Conservation (phyloP, 331 rosid genomes). For the Cydonia oblonga region DNA sequence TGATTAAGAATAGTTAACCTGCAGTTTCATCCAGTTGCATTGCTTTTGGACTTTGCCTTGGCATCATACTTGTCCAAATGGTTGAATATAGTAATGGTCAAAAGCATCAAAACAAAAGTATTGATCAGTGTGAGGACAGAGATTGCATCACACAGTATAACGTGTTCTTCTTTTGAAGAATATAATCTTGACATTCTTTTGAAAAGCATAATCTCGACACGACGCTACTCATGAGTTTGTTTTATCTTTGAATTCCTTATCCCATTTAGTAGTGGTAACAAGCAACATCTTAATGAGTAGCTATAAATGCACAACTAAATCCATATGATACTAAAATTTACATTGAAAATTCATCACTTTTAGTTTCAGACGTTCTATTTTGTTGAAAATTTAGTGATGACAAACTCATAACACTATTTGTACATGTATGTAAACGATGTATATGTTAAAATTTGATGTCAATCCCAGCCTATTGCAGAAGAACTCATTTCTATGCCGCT, state of each 20-base stretch:
- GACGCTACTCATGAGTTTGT: too few species aligned
- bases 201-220: too few species aligned
- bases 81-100: background rate
- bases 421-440: too few species aligned
- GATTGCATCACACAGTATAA: background rate
- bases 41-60: background rate
- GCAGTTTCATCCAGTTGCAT: background rate
- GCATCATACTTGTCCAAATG: background rate
- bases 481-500: background rate
- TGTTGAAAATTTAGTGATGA: background rate
- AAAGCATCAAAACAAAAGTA: background rate
- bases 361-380: too few species aligned
- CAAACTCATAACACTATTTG: too few species aligned
- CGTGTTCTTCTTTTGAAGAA: background rate
- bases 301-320: background rate
- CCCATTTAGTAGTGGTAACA: background rate
- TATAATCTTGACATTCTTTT: too few species aligned
- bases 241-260: background rate
- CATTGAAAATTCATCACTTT: background rate
- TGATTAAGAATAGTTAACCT: too few species aligned
- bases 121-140: background rate
- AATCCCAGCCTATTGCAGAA: background rate
- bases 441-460: background rate
- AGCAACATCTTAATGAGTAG: background rate
- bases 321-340: too few species aligned